Evolutionary conservation across 805 yeast species (phyloP).

Genomic region (Vanderwaltozyma yarrowii): DNA sequence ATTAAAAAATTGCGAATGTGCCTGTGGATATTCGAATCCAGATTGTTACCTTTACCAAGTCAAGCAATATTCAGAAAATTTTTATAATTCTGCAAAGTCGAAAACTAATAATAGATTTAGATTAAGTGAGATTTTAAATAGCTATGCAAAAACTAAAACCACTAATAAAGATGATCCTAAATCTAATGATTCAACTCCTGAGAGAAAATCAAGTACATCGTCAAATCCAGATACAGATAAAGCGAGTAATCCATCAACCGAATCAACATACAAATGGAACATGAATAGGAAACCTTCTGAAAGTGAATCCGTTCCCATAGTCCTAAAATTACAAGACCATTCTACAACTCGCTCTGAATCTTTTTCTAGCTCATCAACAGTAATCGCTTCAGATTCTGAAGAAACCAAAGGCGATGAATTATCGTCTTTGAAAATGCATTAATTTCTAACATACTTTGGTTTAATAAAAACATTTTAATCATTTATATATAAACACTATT

Average conservation of each 20-base stretch:
- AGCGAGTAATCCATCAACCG: constrained; percentile 1
- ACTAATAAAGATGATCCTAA: not conserved
- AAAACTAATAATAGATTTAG: constrained; percentile 2
- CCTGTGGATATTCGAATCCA: constrained; percentile 32
- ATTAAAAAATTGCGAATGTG: constrained; percentile 53
- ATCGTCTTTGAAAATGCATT: constrained; percentile 2
- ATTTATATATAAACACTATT: too few species aligned
- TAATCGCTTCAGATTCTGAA: constrained; percentile 1
- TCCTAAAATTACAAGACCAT: not conserved
- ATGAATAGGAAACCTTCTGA: not conserved
- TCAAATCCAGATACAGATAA: not conserved
- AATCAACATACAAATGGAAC: not conserved
- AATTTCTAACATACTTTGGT: not conserved
- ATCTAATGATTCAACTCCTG: not conserved
- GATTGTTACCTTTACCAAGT: constrained; percentile 55
- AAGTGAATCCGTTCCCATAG: not conserved
- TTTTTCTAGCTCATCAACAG: constrained; percentile 1
- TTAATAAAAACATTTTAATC: too few species aligned
- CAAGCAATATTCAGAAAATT: constrained; percentile 51
- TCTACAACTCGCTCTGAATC: constrained; percentile 1
- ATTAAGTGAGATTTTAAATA: constrained; percentile 2
- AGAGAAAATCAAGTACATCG: not conserved
- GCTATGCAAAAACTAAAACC: not conserved
- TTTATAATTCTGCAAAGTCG: constrained; percentile 5
- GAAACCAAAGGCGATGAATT: constrained; percentile 1